Conservation (phyloP, 1,284 basidiomycete genomes). For the Trametes hirsuta region DNA sequence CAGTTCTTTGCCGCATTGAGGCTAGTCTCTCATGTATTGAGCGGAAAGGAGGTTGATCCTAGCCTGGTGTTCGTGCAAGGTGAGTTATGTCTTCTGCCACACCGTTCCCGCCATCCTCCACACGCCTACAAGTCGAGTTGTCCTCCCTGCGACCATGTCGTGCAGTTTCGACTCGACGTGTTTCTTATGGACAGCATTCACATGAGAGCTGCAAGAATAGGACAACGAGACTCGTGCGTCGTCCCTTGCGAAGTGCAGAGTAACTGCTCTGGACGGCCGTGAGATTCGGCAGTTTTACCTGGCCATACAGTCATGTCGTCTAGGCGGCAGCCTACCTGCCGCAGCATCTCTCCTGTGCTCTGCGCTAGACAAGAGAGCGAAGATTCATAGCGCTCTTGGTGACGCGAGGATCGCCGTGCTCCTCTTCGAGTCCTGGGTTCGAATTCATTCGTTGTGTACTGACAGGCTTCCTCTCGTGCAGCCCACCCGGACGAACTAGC, state of each 20-base stretch:
- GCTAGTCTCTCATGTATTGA: constrained; percentile 63
- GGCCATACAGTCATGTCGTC: not conserved
- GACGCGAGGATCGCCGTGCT: constrained; percentile 4
- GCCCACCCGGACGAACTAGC: constrained; percentile 26
- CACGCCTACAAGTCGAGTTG: not conserved
- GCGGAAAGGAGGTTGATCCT: constrained; percentile 60
- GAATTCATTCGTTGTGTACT: not conserved
- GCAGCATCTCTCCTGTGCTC: too few species aligned
- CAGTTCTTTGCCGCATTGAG: constrained; percentile 76
- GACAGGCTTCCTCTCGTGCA: constrained; percentile 11
- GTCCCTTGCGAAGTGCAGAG: not conserved
- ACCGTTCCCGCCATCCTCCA: not conserved
- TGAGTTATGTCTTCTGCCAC: constrained; percentile 35
- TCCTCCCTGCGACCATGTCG: not conserved
- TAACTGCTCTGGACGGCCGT: not conserved
- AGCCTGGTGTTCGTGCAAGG: constrained; percentile 74
- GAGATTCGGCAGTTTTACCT: constrained; percentile 5
- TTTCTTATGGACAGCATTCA: constrained; percentile 7
- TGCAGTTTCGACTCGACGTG: not conserved
- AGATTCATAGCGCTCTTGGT: not conserved
- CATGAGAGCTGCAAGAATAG: not conserved
- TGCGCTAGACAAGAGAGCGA: too few species aligned
- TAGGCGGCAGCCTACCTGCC: too few species aligned
- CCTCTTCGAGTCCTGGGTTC: not conserved
- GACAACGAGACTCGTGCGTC: too few species aligned